Evolutionary conservation across 2,329 filamentous ascomycete species (phyloP).

Genomic region (Cylindrodendrum hubeiense): DNA sequence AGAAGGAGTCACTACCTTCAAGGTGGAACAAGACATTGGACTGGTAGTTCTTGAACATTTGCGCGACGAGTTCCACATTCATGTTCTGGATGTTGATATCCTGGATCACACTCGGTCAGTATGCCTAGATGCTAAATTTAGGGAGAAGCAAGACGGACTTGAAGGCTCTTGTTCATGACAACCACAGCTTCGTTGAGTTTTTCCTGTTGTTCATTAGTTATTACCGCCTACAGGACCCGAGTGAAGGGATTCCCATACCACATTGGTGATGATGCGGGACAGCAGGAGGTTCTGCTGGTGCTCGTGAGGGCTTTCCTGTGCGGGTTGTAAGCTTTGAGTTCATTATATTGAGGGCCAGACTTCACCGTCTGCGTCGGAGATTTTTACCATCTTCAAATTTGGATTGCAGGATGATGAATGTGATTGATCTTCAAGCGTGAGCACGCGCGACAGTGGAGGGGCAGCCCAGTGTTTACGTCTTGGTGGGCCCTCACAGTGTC

Average conservation of each 20-base stretch:
- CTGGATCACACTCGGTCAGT: conserved; percentile 57
- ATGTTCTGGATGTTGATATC: conserved; percentile 99
- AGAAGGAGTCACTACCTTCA: conserved; percentile 74
- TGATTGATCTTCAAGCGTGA: background rate
- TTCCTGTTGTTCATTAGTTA: conserved; percentile 69
- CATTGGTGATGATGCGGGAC: conserved; percentile 96
- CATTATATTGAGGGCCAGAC: no score
- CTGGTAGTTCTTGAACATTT: conserved; percentile 99
- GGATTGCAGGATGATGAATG: background rate
- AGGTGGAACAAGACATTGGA: conserved; percentile 97
- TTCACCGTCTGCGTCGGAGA: background rate
- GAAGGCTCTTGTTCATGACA: conserved; percentile 91
- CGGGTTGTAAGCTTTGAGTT: background rate
- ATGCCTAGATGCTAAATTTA: background rate
- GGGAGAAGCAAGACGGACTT: conserved; percentile 62
- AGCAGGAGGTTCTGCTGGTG: conserved; percentile 95
- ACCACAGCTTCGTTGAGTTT: conserved; percentile 96
- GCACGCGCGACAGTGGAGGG: conserved; percentile 20
- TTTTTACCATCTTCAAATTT: conserved; percentile 19
- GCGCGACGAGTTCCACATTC: conserved; percentile 96
- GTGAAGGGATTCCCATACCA: conserved; percentile 70
- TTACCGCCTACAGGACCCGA: background rate
- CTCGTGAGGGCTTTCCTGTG: conserved; percentile 92
- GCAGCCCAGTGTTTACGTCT: conserved; percentile 39
- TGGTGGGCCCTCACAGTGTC: conserved; percentile 5